phyloP scores from a whole-genome alignment of 495 filamentous ascomycete genomes.

The Clavariopsis aquatica region DNA sequence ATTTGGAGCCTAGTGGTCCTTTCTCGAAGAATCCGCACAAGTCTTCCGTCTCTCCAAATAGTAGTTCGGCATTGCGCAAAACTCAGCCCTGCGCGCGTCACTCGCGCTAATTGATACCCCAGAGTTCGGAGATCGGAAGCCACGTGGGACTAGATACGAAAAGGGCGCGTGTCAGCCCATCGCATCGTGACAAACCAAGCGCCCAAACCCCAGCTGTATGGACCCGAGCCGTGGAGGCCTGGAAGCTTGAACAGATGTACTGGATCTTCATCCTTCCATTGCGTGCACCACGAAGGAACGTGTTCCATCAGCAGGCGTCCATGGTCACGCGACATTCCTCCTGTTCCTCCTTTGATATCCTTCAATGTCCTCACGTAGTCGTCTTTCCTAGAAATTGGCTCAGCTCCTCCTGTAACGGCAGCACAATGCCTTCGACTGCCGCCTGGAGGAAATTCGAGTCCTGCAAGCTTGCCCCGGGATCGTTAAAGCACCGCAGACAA shows the following conservation, averaged over 20 bases:
- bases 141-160: conserved; percentile 16
- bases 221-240: not conserved
- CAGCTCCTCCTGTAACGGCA: conserved; percentile 37
- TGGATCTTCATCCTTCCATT: not conserved
- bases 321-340: too few relatives aligned
- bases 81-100: too few relatives aligned
- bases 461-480: conserved; percentile 33
- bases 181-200: conserved; percentile 3
- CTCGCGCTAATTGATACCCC: conserved; percentile 5
- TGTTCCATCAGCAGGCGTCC: not conserved
- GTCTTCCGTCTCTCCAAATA: too few relatives aligned
- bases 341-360: too few relatives aligned
- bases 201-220: not conserved
- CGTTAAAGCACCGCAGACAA: conserved; percentile 36
- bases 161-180: not conserved
- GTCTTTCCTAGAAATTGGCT: conserved; percentile 35
- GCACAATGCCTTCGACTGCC: conserved; percentile 34
- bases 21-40: too few relatives aligned
- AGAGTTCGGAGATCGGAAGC: conserved; percentile 6
- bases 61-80: too few relatives aligned
- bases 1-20: not conserved
- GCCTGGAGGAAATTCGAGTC: conserved; percentile 36
- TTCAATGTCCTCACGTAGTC: conserved; percentile 7
- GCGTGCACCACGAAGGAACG: not conserved
- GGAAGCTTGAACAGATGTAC: not conserved